Evolutionary conservation across 148 eudicot species (phyloP), one percentile per base, ranked within the genome.

Genomic region (Spergularia bocconei): DNA sequence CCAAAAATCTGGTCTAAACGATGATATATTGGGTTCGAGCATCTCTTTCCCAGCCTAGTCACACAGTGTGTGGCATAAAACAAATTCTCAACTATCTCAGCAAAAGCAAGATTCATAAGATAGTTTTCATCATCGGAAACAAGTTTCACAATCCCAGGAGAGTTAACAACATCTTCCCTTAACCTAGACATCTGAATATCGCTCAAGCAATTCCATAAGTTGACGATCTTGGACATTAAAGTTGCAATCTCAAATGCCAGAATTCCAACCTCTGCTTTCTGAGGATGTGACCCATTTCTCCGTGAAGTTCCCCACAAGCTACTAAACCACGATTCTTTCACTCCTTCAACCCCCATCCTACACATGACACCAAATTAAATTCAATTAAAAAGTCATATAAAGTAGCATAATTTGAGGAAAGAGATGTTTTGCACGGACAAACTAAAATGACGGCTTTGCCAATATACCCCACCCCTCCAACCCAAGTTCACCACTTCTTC

Each of bases 121-220:
- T 88, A 86, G 67, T 84, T 85, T n/a, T 81, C 93, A 77, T 91
- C 91, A 2, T 94, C 93, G 5, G 95, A 88, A 23, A 94, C 85
- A 68, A 94, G 88, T 76, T 81, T 94, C 44, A 80, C 81, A 78
- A 88, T 82, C 71, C 98, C 96, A 19, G 82, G 84, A 15, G 93
- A 90, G 84, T 79, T 86, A 48, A 69, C 47, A 39, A 94, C 80
- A 68, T 91, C 96, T 80, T 88, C 95, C 69, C 83, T 87, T 73
- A 94, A 80, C 81, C 81, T 79, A 72, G 72, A 62, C 4, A 94
- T 79, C 33, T 90, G 87, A 61, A 73, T 72, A 69, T 94, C 96
- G 48, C 85, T 79, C 77, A 94, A 80, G 73, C 87, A 82, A 67
- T 82, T 86, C 97, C 98, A 94, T 71, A 94, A 69, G 69, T 79